These are phyloP conservation scores for Aureobasidium leucospermi DNA, from an alignment of 2,329 filamentous ascomycete genomes.

Conservation along the genomic window DNA sequence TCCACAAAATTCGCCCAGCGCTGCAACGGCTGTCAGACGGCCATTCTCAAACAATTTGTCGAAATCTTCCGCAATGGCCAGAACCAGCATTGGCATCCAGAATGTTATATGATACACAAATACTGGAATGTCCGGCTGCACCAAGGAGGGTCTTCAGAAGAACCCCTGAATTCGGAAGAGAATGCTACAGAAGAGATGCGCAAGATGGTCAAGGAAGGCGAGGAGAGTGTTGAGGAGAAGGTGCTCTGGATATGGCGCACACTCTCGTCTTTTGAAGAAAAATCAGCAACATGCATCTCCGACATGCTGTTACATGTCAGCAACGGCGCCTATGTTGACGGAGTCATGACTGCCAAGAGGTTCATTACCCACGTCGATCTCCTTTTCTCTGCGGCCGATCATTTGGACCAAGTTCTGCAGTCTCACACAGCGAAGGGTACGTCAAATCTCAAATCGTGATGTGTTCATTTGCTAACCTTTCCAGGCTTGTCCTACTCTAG, in stretches of 20 bases:
- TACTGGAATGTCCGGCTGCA: constrained; percentile 94
- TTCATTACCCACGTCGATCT: constrained; percentile 97
- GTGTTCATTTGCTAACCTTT: constrained; percentile 17
- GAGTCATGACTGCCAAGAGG: constrained; percentile 86
- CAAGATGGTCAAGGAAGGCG: constrained; percentile 69
- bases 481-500: constrained; percentile 73
- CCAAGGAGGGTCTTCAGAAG: constrained; percentile 17
- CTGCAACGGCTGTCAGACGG: constrained; percentile 93
- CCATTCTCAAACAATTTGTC: constrained; percentile 97
- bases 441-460: constrained; percentile 21
- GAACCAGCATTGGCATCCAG: constrained; percentile 98
- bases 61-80: constrained; percentile 97
- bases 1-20: constrained; percentile 94
- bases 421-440: constrained; percentile 67
- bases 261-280: constrained; percentile 92
- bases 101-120: constrained; percentile 99
- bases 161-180: constrained; percentile 31
- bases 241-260: constrained; percentile 98
- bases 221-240: constrained; percentile 95
- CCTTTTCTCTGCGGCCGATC: constrained; percentile 80
- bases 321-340: constrained; percentile 93
- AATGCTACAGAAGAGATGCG: constrained; percentile 62
- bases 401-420: constrained; percentile 67
- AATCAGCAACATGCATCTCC: constrained; percentile 94
- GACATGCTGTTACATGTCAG: constrained; percentile 98